Evolutionary conservation across 257 asterid genomes (phyloP), one percentile per base, ranked within the genome.

Genomic region (Coffea canephora): DNA sequence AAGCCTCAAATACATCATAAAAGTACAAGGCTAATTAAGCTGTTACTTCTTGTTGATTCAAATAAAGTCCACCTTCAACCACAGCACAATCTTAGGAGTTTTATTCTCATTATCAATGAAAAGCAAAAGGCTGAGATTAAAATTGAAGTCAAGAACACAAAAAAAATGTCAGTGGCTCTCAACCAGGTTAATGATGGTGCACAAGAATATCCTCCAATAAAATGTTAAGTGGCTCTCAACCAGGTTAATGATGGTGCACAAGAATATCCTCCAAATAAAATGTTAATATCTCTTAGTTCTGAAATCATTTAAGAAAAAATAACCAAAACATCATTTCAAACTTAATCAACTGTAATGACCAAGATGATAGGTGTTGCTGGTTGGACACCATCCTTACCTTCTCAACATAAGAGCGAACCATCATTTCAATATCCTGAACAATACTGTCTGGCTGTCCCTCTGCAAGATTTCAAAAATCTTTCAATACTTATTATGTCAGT

Each of bases 331-430:
- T 41, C 55, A 46, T 65, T 19, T 43, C 12, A 64, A 23, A 39
- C 36, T 18, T 46, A 52, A 77, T 50, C 77, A 52, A 25, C n/a
- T 52, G 25, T 21, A 45, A 55, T 55, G 61, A 27, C 36, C 55
- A 70, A n/a, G 62, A 19, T 69, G 31, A 49, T 54, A 13, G 68
- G 27, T 69, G 61, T 68, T 75, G 68, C 68, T 45, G 41, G 65
- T 41, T 73, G 73, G 73, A 77, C 18, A 11, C 6, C 73, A 31
- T 65, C 67, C 85, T 64, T 88, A 95, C 99, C 95, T 95, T 95
- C 81, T 89, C 98, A 87, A 95, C 99, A 72, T 95, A 95, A 87
- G 97, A 89, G 49, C 98, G 98, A 72, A 95, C 99, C 99, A 95
- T 95, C 87, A 76, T 91, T 89, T 95, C 99, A 68, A 95, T 95